phyloP scores from a whole-genome alignment of 305 asterid genomes.

The Stenogyne calaminthoides region DNA sequence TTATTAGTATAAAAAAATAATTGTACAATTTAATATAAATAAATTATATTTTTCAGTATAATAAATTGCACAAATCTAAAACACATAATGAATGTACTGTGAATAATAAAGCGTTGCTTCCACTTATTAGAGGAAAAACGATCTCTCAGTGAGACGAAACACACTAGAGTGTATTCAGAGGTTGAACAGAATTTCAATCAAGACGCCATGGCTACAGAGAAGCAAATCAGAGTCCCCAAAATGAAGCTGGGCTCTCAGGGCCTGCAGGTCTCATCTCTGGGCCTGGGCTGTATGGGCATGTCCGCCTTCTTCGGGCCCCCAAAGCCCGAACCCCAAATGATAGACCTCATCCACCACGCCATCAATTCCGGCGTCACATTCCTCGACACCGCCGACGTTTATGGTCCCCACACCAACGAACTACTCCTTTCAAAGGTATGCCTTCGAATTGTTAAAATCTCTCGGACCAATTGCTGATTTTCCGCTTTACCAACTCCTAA shows the following conservation, averaged over 20 bases:
- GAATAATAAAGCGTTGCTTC: too few species aligned
- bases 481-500: not conserved
- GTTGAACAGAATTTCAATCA: not conserved
- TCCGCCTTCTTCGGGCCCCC: constrained; percentile 29
- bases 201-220: not conserved
- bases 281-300: constrained; percentile 38
- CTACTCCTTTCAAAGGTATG: constrained; percentile 21
- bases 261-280: constrained; percentile 24
- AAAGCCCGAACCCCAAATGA: constrained; percentile 34
- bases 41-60: too few species aligned
- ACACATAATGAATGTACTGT: too few species aligned
- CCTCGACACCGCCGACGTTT: constrained; percentile 31
- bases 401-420: constrained; percentile 36
- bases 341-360: constrained; percentile 27
- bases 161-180: too few species aligned
- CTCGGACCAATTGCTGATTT: too few species aligned
- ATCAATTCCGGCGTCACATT: constrained; percentile 33
- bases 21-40: too few species aligned
- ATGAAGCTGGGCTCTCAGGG: constrained; percentile 35
- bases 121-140: too few species aligned
- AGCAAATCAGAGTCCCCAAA: not conserved
- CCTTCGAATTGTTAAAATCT: too few species aligned
- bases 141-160: too few species aligned
- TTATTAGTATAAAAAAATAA: too few species aligned
- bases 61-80: too few species aligned